Evolutionary conservation across 371 early-diverging fungal genomes (phyloP).

Genomic region (Funneliformis caledonium): DNA sequence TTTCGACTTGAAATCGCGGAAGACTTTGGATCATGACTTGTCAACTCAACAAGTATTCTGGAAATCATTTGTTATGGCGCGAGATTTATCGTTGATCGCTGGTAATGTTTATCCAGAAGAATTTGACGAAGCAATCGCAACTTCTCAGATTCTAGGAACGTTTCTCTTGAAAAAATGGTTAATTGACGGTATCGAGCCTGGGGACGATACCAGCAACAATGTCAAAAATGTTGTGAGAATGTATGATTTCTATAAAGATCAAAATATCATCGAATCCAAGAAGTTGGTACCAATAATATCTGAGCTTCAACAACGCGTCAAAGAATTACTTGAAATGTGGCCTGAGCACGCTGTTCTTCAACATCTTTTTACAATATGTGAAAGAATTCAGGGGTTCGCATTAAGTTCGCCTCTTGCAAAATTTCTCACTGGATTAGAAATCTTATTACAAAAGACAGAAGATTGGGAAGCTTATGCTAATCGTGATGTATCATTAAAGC

Average conservation of each 20-base stretch:
- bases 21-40: conserved; percentile 42
- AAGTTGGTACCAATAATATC: conserved; percentile 67
- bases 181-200: conserved; percentile 23
- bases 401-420: conserved; percentile 88
- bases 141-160: conserved; percentile 47
- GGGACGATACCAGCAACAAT: neutral
- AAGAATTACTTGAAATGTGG: conserved; percentile 77
- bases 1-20: conserved; percentile 40
- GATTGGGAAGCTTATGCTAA: conserved; percentile 96
- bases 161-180: conserved; percentile 52
- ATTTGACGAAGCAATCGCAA: conserved; percentile 45
- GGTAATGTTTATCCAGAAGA: conserved; percentile 48
- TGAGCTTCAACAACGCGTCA: conserved; percentile 67
- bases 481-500: conserved; percentile 77
- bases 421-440: conserved; percentile 87
- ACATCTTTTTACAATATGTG: conserved; percentile 70
- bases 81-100: conserved; percentile 46
- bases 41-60: conserved; percentile 43
- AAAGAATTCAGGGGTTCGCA: conserved; percentile 77
- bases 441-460: conserved; percentile 83
- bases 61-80: conserved; percentile 46
- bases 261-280: conserved; percentile 76
- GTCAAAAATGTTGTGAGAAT: conserved; percentile 50
- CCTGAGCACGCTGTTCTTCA: conserved; percentile 89
- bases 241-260: conserved; percentile 91